Evolutionary conservation across 2,329 filamentous ascomycete species (phyloP).

Genomic region (Trichoderma semiorbis): DNA sequence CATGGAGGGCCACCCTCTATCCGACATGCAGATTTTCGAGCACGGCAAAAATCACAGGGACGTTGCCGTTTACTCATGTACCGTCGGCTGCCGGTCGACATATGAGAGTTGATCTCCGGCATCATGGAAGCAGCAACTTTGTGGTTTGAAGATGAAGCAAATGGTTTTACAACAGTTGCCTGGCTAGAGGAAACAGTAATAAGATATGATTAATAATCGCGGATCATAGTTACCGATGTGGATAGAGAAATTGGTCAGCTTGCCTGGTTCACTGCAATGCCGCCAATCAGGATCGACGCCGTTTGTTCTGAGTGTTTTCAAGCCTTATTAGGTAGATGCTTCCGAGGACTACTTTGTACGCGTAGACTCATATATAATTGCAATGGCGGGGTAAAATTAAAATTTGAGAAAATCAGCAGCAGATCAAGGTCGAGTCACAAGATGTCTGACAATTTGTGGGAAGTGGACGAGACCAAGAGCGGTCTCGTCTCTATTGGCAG

Average conservation of each 20-base stretch:
- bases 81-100: neutral
- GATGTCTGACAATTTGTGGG: neutral
- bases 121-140: neutral
- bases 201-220: neutral
- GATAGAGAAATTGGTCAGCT: neutral
- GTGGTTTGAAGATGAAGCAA: neutral
- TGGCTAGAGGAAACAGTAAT: neutral
- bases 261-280: neutral
- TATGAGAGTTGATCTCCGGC: neutral
- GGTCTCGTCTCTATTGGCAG: neutral
- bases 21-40: neutral
- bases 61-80: neutral
- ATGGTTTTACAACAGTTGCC: neutral
- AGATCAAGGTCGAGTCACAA: neutral
- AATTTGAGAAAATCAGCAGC: neutral
- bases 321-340: neutral
- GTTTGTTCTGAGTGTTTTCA: neutral
- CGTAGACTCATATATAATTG: neutral
- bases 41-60: neutral
- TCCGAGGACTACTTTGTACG: neutral
- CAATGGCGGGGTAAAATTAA: neutral
- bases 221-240: neutral
- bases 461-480: neutral
- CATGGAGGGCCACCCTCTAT: neutral
- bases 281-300: neutral